Evolutionary conservation across 345 rosid species (phyloP).

Genomic region (Isatis tinctoria): DNA sequence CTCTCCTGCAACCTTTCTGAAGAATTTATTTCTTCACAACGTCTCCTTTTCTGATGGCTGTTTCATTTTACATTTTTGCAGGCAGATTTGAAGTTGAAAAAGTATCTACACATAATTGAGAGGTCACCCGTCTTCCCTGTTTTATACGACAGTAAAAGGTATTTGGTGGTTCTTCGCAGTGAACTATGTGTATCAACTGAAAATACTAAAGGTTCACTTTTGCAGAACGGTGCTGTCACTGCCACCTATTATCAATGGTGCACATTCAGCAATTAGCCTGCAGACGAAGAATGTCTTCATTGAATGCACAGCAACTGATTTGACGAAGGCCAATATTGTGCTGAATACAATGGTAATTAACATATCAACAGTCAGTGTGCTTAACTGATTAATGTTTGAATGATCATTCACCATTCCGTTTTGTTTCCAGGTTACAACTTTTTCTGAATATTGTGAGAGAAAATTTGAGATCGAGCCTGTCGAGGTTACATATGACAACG

Average conservation of each 20-base stretch:
- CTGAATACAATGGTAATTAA: constrained; percentile 77
- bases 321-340: constrained; percentile 90
- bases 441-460: constrained; percentile 66
- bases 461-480: constrained; percentile 93
- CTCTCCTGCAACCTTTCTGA: neutral
- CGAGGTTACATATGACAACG: constrained; percentile 63
- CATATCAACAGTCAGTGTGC: neutral
- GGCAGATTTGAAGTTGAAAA: constrained; percentile 91
- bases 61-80: constrained; percentile 20
- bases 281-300: constrained; percentile 90
- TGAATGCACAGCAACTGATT: constrained; percentile 94
- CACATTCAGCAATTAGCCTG: constrained; percentile 87
- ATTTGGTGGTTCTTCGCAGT: constrained; percentile 16
- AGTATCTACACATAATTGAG: constrained; percentile 87
- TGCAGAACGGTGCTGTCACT: constrained; percentile 83
- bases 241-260: constrained; percentile 94
- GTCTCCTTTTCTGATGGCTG: neutral
- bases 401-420: neutral
- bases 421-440: constrained; percentile 57
- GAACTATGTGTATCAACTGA: neutral
- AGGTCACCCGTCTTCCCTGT: constrained; percentile 82
- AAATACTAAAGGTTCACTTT: constrained; percentile 19
- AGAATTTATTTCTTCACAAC: neutral
- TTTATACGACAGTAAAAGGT: constrained; percentile 73
- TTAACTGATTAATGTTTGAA: constrained; percentile 2